Base-by-base conservation (phyloP, 805 yeast species). In the Myxozyma nipponensis region DNA sequence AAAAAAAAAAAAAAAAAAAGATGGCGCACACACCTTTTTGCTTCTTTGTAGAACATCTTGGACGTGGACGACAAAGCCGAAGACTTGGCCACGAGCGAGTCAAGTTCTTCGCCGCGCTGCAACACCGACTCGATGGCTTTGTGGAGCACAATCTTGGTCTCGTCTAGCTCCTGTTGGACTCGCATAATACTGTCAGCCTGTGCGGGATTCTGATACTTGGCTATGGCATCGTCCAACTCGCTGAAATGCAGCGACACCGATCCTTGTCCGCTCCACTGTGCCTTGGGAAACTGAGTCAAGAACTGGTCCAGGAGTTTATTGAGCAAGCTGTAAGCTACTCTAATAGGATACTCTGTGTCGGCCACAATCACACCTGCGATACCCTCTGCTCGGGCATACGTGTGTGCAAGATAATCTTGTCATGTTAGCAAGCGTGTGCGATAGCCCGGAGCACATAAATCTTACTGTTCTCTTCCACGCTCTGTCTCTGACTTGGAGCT, bases 171-270 rank as follows among this genome's bases (percentile, higher is more conserved):
- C 66, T 89, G 95, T 73, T 93, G 98, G 21, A 93, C 98, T 68
- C 84, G 86, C 95, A 93, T 84, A 56, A 93, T 82, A 9, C 96
- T 84, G 68, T 93, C 99, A 0, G 98, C 98, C 73, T 93, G 96
- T 38, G 84, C 77, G 26, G 99, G 99, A 67, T 93, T 96, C 72
- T 93, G 98, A 71, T 93, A 93, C 64, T 86, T 86, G 62, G 74
- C 72, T 60, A 93, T 72, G 66, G 89, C 89, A 23, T 70, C 72
- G 28, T 82, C 85, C 62, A 91, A 74, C 53, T 78, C 79, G 23
- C 78, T 79, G 66, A 77, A 81, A 36, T 71, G 69, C 48, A 84
- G 46, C 23, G 49, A 42, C 24, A 47, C 50, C 3, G 56, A 49
- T 23, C 58, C 59, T 15, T 48, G 41, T 2, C 55, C 50, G 6